Conservation (phyloP, 164 flowering plant genomes). For the Nymphaea thermarum region DNA sequence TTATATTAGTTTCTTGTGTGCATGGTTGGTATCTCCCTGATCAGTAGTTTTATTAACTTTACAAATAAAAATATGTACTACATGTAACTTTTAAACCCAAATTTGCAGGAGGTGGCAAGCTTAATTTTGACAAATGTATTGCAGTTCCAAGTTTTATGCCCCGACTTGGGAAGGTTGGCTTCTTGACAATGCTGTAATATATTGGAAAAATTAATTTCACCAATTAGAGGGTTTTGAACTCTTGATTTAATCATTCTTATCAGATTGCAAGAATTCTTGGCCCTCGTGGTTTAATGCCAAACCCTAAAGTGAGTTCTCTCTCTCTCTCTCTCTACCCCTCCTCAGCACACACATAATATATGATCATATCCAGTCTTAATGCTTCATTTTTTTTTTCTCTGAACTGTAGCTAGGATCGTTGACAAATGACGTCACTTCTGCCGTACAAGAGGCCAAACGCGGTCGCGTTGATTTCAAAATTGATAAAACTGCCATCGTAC, state of each 20-base stretch:
- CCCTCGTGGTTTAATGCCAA: conserved; percentile 69
- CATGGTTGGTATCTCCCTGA: not conserved
- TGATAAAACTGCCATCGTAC: conserved; percentile 88
- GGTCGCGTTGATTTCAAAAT: conserved; percentile 60
- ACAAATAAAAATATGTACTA: not conserved
- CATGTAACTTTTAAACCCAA: not conserved
- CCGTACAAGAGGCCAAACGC: conserved; percentile 59
- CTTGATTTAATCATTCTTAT: not conserved
- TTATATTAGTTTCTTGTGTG: too few relatives aligned
- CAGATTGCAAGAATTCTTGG: conserved; percentile 73
- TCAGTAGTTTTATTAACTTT: not conserved
- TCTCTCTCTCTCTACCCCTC: not conserved
- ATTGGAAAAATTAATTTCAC: not conserved
- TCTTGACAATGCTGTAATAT: not conserved
- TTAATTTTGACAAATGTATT: conserved; percentile 76
- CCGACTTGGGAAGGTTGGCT: conserved; percentile 52
- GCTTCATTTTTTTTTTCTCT: conserved; percentile 6
- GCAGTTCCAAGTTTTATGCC: conserved; percentile 62
- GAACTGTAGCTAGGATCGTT: conserved; percentile 61
- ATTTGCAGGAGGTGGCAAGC: conserved; percentile 52
- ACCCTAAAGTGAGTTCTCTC: conserved; percentile 47
- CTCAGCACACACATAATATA: too few relatives aligned
- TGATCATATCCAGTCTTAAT: not conserved
- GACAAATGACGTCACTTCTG: conserved; percentile 57
- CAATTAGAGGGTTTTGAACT: not conserved